A percentile compares a stretch with the other conserved stretches of the same genome.
These are phyloP conservation scores for Xenoacremonium recifei DNA, from an alignment of 2,329 filamentous ascomycete species.

Conservation along the genomic window DNA sequence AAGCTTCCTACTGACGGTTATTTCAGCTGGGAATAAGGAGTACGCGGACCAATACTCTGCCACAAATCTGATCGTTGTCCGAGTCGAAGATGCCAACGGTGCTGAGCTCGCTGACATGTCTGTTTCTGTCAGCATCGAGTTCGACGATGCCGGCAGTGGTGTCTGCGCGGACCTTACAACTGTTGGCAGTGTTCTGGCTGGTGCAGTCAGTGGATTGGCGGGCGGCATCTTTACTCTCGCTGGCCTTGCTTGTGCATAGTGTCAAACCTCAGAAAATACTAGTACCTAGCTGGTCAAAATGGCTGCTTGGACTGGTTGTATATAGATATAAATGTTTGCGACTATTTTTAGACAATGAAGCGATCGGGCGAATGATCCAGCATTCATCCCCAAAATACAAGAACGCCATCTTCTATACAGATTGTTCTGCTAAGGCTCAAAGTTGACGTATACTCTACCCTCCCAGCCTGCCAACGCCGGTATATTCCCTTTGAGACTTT, in stretches of 20 bases:
- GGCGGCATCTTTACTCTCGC: not conserved
- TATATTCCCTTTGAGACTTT: slow-evolving; percentile 1
- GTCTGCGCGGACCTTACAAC: slow-evolving; percentile 1
- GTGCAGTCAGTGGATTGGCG: not conserved
- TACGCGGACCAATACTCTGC: not conserved
- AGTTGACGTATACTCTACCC: slow-evolving; percentile 18
- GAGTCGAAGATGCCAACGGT: slow-evolving; percentile 4
- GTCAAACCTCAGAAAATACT: too few species aligned
- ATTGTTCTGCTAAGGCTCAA: not conserved
- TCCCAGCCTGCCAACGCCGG: slow-evolving; percentile 15
- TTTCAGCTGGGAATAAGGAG: not conserved
- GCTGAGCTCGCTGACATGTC: slow-evolving; percentile 7
- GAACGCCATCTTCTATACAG: too few species aligned
- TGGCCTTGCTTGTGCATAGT: not conserved
- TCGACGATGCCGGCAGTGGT: slow-evolving; percentile 3
- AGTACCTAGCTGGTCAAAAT: too few species aligned
- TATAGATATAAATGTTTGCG: too few species aligned
- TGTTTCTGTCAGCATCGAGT: slow-evolving; percentile 3
- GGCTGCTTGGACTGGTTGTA: too few species aligned
- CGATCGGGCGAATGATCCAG: too few species aligned
- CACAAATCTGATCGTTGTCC: slow-evolving; percentile 6
- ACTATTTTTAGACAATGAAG: too few species aligned
- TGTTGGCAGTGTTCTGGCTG: not conserved
- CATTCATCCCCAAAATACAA: too few species aligned
- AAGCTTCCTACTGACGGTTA: not conserved